These are phyloP conservation scores for Wallacemonas sp. DNA, from an alignment of 208 protist species.

Conservation along the genomic window DNA sequence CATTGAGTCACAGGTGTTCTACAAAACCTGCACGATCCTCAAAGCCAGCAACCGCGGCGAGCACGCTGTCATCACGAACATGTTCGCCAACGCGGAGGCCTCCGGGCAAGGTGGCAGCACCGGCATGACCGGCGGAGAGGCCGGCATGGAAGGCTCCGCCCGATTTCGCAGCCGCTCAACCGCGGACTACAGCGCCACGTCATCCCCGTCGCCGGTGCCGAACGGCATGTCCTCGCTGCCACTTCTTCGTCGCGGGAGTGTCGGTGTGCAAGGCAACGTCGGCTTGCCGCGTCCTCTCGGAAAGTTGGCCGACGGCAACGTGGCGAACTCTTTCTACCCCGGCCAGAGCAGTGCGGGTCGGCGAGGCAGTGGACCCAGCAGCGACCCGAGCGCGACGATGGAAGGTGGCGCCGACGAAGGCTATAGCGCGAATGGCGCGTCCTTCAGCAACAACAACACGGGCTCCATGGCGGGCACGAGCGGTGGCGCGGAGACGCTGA, in stretches of 20 bases:
- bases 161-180: constrained; percentile 5
- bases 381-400: not conserved
- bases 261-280: not conserved
- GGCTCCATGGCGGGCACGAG: not conserved
- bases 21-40: constrained; percentile 74
- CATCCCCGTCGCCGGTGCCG: not conserved
- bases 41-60: constrained; percentile 62
- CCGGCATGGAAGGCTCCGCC: constrained; percentile 26
- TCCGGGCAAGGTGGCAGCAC: constrained; percentile 17
- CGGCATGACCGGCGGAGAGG: constrained; percentile 29
- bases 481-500: not conserved
- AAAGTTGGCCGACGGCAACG: not conserved
- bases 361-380: not conserved
- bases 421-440: not conserved
- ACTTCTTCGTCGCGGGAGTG: not conserved
- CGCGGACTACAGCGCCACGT: not conserved
- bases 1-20: constrained; percentile 87
- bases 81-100: constrained; percentile 61
- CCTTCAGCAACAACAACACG: constrained; percentile 6
- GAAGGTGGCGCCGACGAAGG: not conserved
- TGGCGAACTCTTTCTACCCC: not conserved
- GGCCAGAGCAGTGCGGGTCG: not conserved
- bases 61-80: constrained; percentile 62
- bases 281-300: constrained; percentile 5
- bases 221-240: not conserved